Evolutionary conservation across 805 yeast genomes (phyloP).

Genomic region (Cyberlindnera saturnus): DNA sequence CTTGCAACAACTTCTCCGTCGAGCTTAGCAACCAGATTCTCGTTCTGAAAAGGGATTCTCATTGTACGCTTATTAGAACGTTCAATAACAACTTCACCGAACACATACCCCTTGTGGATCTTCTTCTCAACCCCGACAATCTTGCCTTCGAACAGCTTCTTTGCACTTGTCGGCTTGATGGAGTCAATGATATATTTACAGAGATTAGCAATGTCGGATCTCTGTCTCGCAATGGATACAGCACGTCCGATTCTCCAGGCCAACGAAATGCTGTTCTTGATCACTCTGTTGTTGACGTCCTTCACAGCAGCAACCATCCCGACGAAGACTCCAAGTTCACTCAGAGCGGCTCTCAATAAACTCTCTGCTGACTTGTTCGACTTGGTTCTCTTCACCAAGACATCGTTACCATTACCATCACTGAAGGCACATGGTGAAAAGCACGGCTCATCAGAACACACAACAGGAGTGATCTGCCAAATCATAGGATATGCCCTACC

Average conservation of each 20-base stretch:
- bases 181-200: slow-evolving; percentile 32
- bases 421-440: slow-evolving; percentile 27
- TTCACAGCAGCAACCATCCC: slow-evolving; percentile 31
- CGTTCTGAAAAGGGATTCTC: slow-evolving; percentile 45
- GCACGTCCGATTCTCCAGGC: slow-evolving; percentile 47
- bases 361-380: slow-evolving; percentile 31
- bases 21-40: slow-evolving; percentile 34
- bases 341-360: slow-evolving; percentile 33
- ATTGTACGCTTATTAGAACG: slow-evolving; percentile 11
- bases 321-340: slow-evolving; percentile 38
- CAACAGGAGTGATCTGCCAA: slow-evolving; percentile 36
- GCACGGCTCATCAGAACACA: slow-evolving; percentile 15
- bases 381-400: slow-evolving; percentile 28
- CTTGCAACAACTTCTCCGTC: slow-evolving; percentile 29
- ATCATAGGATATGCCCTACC: slow-evolving; percentile 43
- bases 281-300: slow-evolving; percentile 25
- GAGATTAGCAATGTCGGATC: slow-evolving; percentile 29
- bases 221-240: slow-evolving; percentile 31
- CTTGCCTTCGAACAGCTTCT: slow-evolving; percentile 34
- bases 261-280: slow-evolving; percentile 31
- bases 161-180: slow-evolving; percentile 27
- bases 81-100: slow-evolving; percentile 38
- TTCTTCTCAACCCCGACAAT: slow-evolving; percentile 37
- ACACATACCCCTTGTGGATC: slow-evolving; percentile 37
- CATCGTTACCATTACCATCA: slow-evolving; percentile 39